These are phyloP conservation scores for Pyrus hybrid DNA, from an alignment of 331 rosid species.

Conservation along the genomic window DNA sequence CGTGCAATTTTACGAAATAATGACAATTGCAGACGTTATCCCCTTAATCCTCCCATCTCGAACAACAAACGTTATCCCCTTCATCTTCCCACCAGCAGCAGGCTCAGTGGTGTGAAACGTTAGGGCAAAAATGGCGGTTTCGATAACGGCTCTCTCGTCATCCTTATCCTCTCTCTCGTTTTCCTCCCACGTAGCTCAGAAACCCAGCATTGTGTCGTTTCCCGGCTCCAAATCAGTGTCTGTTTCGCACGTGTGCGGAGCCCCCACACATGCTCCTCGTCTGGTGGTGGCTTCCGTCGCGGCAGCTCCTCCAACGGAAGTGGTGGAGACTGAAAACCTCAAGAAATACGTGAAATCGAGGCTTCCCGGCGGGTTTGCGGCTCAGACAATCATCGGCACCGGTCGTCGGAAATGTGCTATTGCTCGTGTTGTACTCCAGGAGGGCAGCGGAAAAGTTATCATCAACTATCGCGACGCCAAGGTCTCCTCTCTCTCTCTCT, in stretches of 20 bases:
- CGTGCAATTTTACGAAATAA: too few species aligned
- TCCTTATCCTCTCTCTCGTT: conserved; percentile 76
- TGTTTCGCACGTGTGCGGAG: conserved; percentile 16
- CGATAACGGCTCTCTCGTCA: conserved; percentile 44
- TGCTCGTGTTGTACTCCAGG: conserved; percentile 89
- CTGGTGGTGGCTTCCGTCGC: conserved; percentile 47
- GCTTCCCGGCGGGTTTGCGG: conserved; percentile 96
- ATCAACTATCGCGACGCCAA: conserved; percentile 78
- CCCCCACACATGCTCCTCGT: neutral
- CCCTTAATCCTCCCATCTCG: too few species aligned
- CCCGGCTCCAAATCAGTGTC: conserved; percentile 30
- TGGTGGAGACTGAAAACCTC: conserved; percentile 53
- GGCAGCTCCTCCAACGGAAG: conserved; percentile 31
- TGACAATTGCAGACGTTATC: too few species aligned
- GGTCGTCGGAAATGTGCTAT: conserved; percentile 84
- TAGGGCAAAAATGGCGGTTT: conserved; percentile 30
- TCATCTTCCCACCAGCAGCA: too few species aligned
- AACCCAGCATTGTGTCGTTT: conserved; percentile 29
- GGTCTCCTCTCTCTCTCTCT: conserved; percentile 25
- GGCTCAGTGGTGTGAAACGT: neutral
- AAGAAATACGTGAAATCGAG: conserved; percentile 59
- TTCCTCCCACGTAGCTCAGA: conserved; percentile 59
- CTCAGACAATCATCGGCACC: conserved; percentile 73
- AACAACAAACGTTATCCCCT: too few species aligned
- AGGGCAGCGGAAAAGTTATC: conserved; percentile 79